These are phyloP conservation scores for Yarrowia bubula DNA, from an alignment of 805 yeast genomes.

Conservation along the genomic window DNA sequence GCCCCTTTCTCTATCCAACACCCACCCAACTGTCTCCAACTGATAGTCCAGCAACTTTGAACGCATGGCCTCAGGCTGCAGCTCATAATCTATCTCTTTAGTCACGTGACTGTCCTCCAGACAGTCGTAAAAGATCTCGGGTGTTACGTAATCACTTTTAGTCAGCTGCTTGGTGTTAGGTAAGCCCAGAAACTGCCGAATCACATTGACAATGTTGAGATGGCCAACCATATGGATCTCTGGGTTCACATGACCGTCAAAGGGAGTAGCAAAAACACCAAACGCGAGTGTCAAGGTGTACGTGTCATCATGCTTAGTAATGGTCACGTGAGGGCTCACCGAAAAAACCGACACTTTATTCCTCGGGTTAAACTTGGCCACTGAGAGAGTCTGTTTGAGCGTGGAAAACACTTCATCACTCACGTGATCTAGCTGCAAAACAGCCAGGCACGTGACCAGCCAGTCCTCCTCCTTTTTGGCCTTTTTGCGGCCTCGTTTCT, in stretches of 20 bases:
- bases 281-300: background rate
- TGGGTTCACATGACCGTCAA: slow-evolving; percentile 8
- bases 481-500: slow-evolving; percentile 4
- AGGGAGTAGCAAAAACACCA: background rate
- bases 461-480: slow-evolving; percentile 1
- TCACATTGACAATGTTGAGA: slow-evolving; percentile 1
- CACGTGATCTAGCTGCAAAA: background rate
- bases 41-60: slow-evolving; percentile 39
- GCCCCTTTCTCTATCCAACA: slow-evolving; percentile 41
- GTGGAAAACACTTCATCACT: background rate
- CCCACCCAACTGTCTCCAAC: slow-evolving; percentile 42
- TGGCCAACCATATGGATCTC: background rate
- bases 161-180: background rate
- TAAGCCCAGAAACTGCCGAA: slow-evolving; percentile 2
- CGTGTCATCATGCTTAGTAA: background rate
- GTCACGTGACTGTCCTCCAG: background rate
- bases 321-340: background rate
- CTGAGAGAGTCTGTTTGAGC: background rate
- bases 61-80: slow-evolving; percentile 13
- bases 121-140: slow-evolving; percentile 14
- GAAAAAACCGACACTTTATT: background rate
- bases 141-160: background rate
- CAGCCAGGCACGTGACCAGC: background rate
- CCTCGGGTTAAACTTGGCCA: background rate
- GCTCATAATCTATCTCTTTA: background rate